Evolutionary conservation across 441 rosid species (phyloP).

Genomic region (Corymbia calophylla): DNA sequence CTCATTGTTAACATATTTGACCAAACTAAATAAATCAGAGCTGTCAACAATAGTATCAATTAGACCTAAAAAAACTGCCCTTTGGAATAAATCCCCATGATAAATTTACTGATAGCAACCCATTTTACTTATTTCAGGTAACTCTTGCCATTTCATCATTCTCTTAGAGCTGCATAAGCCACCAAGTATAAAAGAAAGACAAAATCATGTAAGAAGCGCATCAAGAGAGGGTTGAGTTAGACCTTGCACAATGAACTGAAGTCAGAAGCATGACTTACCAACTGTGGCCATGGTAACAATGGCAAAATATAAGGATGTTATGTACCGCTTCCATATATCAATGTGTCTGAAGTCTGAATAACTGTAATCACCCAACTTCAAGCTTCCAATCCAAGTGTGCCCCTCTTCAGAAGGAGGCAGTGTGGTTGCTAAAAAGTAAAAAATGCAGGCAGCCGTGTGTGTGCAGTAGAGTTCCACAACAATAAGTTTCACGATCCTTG

Average conservation of each 20-base stretch:
- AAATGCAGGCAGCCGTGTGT: constrained; percentile 95
- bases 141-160: not conserved
- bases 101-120: not conserved
- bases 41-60: not conserved
- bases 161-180: not conserved
- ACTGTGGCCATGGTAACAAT: constrained; percentile 95
- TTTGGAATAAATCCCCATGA: not conserved
- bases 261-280: constrained; percentile 43
- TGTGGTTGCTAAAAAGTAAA: constrained; percentile 91
- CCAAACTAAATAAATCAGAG: not conserved
- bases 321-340: constrained; percentile 84
- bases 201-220: not conserved
- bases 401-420: constrained; percentile 63
- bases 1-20: not conserved
- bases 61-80: not conserved
- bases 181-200: not conserved
- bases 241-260: not conserved
- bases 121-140: not conserved
- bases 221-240: not conserved
- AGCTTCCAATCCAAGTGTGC: constrained; percentile 96
- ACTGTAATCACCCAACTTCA: constrained; percentile 76
- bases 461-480: constrained; percentile 87
- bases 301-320: constrained; percentile 86
- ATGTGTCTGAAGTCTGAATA: constrained; percentile 75
- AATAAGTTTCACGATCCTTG: constrained; percentile 78